Conservation (phyloP, 257 asterid genomes). For the Datura wrightii region DNA sequence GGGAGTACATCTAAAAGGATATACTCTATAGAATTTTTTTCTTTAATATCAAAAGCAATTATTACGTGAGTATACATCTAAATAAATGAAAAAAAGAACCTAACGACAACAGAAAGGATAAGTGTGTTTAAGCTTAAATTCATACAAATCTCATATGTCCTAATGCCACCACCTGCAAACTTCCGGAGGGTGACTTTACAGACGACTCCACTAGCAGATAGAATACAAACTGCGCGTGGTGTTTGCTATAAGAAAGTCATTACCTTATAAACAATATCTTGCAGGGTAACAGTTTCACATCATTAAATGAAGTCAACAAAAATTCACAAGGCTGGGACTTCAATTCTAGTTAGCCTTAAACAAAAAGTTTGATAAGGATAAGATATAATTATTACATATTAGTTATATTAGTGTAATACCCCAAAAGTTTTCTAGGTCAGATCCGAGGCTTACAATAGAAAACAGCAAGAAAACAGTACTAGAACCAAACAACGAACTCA, state of each 20-base stretch:
- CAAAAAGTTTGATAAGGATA: not conserved
- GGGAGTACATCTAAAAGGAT: not conserved
- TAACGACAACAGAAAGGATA: not conserved
- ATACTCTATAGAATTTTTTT: too few relatives aligned
- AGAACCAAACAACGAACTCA: too few relatives aligned
- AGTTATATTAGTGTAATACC: constrained; percentile 22
- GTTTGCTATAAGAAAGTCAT: constrained; percentile 89
- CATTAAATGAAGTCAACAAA: not conserved
- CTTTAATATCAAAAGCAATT: not conserved
- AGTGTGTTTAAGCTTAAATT: constrained; percentile 14
- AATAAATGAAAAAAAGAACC: not conserved
- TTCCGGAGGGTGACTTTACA: constrained; percentile 81
- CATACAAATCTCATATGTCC: constrained; percentile 76
- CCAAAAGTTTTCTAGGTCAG: too few relatives aligned
- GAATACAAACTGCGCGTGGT: constrained; percentile 82
- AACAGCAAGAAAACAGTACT: too few relatives aligned
- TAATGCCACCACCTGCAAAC: constrained; percentile 75
- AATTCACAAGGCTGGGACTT: not conserved
- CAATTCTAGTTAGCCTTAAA: not conserved
- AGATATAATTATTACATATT: too few relatives aligned
- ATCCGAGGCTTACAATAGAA: too few relatives aligned
- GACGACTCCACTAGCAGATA: constrained; percentile 84
- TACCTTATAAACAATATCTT: constrained; percentile 80
- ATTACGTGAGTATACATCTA: not conserved
- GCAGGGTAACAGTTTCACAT: constrained; percentile 34